A percentile compares a stretch with the other conserved stretches of the same genome.
Conservation (phyloP, 1,284 basidiomycete species). For the Leucoagaricus sp. region DNA sequence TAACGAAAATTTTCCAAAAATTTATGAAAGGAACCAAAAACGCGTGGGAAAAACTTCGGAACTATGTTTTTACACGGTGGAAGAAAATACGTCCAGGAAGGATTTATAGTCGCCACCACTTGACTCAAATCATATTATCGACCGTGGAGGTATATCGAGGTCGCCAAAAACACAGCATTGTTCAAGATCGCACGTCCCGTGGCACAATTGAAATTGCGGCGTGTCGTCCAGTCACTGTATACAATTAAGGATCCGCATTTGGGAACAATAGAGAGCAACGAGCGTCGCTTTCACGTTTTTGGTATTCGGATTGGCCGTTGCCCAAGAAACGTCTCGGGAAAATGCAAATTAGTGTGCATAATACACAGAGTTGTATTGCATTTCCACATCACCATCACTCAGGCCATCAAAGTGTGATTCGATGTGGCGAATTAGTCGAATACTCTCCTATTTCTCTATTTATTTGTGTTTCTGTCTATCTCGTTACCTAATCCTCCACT, state of each 20-base stretch:
- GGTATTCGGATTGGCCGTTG: not conserved
- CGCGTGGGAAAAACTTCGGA: no score
- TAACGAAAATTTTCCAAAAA: no score
- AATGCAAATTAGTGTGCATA: not conserved
- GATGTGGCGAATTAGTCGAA: no score
- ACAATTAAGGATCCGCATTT: not conserved
- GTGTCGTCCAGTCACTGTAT: not conserved
- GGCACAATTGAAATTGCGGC: not conserved
- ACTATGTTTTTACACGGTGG: no score
- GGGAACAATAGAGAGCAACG: not conserved
- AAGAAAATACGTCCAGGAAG: not conserved
- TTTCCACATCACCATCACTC: no score
- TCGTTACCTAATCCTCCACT: no score
- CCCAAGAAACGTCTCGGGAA: not conserved
- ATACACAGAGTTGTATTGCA: no score
- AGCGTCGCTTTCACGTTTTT: not conserved
- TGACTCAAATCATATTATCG: not conserved
- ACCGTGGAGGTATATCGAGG: not conserved
- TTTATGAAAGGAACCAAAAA: no score
- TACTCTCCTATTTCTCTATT: no score
- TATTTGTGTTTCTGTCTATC: no score
- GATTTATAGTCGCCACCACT: not conserved
- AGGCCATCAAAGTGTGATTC: no score
- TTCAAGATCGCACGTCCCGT: not conserved
- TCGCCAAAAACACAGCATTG: not conserved